Percentiles rank a stretch among this genome's conserved stretches.
These are phyloP conservation scores for Fragilaria crotonensis DNA, from an alignment of 108 stramenopile species.

Conservation along the genomic window DNA sequence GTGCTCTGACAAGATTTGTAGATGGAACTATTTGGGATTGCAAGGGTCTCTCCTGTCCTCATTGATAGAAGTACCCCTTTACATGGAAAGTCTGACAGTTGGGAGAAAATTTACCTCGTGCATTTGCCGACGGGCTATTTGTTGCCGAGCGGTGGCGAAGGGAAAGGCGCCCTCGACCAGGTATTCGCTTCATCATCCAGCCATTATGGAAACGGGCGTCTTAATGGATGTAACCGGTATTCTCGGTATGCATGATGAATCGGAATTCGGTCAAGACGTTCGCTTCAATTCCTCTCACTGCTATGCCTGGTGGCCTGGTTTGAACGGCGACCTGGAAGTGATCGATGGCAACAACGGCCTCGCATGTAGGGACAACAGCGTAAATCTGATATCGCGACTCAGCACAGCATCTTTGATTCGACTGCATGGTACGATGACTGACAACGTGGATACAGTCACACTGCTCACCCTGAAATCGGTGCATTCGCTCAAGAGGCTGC, in stretches of 20 bases:
- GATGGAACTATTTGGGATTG: slow-evolving; percentile 76
- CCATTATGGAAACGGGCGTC: slow-evolving; percentile 73
- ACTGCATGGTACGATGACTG: background rate
- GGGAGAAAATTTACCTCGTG: slow-evolving; percentile 64
- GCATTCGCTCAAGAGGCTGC: slow-evolving; percentile 30
- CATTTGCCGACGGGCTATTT: slow-evolving; percentile 71
- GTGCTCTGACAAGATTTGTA: slow-evolving; percentile 75
- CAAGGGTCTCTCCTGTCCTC: slow-evolving; percentile 71
- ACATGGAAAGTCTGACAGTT: slow-evolving; percentile 63
- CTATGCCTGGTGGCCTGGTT: slow-evolving; percentile 51
- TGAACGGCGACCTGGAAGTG: slow-evolving; percentile 22
- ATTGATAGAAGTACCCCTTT: slow-evolving; percentile 44
- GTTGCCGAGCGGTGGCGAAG: slow-evolving; percentile 57
- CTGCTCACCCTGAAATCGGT: slow-evolving; percentile 28
- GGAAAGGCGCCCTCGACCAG: background rate
- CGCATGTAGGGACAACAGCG: background rate
- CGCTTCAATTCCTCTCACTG: slow-evolving; percentile 63
- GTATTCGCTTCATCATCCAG: slow-evolving; percentile 60
- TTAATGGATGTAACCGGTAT: slow-evolving; percentile 67
- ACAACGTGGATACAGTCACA: background rate
- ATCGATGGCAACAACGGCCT: slow-evolving; percentile 49
- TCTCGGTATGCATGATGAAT: slow-evolving; percentile 35
- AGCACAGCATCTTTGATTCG: background rate
- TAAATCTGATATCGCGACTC: background rate
- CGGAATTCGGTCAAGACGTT: slow-evolving; percentile 61